phyloP scores from a whole-genome alignment of 306 rosid genomes.

The Gynostemma pentaphyllum region DNA sequence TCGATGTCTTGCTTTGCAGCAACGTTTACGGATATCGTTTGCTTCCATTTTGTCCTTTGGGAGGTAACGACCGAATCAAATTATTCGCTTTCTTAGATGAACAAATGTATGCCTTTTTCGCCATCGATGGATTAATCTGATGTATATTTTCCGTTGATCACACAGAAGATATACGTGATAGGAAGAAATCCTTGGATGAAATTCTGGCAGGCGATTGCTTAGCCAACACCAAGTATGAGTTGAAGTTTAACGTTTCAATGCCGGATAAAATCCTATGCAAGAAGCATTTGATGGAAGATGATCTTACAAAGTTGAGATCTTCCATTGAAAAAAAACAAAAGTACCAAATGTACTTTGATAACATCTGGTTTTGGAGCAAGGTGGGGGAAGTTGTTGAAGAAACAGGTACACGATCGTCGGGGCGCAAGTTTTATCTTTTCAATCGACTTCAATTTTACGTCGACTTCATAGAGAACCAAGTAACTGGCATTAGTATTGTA shows the following conservation, averaged over 20 bases:
- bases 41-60: conserved; percentile 19
- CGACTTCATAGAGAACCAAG: background rate
- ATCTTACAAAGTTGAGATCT: background rate
- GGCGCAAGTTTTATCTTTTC: conserved; percentile 1
- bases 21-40: conserved; percentile 8
- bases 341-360: conserved; percentile 8
- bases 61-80: conserved; percentile 8
- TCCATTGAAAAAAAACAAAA: background rate
- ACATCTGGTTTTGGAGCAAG: background rate
- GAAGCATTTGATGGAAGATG: conserved; percentile 7
- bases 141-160: background rate
- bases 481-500: background rate
- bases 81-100: background rate
- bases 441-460: conserved; percentile 1
- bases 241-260: conserved; percentile 3
- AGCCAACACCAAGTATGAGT: conserved; percentile 13
- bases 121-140: background rate
- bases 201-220: conserved; percentile 13
- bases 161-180: conserved; percentile 1
- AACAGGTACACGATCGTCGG: background rate
- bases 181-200: conserved; percentile 4
- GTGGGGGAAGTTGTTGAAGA: conserved; percentile 1
- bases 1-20: background rate
- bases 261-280: background rate
- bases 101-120: background rate